phyloP scores from a whole-genome alignment of 139 green algal species.

The Tetraselmis striata region DNA sequence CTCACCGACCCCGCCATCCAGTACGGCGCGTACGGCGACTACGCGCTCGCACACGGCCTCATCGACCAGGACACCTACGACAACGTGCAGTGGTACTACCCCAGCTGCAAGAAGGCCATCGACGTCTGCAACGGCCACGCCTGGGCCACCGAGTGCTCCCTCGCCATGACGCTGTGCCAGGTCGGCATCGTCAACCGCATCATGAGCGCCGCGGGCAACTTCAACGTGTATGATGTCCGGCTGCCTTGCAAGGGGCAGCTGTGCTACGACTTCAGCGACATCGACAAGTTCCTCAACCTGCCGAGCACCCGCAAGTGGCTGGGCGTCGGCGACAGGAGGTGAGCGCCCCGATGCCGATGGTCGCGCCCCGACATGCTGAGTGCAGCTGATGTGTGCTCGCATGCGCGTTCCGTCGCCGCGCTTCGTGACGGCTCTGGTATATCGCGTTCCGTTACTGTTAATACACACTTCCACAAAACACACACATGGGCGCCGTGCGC shows the following conservation, averaged over 20 bases:
- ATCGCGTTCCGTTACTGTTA: background rate
- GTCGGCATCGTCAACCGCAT: slow-evolving; percentile 16
- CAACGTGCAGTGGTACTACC: slow-evolving; percentile 39
- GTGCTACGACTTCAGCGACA: slow-evolving; percentile 79
- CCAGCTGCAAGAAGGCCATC: slow-evolving; percentile 46
- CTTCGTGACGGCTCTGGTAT: background rate
- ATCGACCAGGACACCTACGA: slow-evolving; percentile 47
- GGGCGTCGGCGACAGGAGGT: slow-evolving; percentile 54
- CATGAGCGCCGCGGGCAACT: slow-evolving; percentile 30
- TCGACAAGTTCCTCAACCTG: slow-evolving; percentile 19
- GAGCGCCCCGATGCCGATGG: too few species aligned
- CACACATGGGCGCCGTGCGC: too few species aligned
- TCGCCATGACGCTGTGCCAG: slow-evolving; percentile 67
- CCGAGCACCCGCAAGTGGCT: slow-evolving; percentile 41
- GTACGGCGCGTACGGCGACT: slow-evolving; percentile 73
- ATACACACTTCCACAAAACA: too few species aligned
- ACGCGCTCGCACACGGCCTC: slow-evolving; percentile 54
- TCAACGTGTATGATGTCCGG: slow-evolving; percentile 69
- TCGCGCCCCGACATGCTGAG: too few species aligned
- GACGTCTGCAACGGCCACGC: slow-evolving; percentile 45
- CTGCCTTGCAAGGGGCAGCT: slow-evolving; percentile 37
- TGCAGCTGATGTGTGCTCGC: too few species aligned
- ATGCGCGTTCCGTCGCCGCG: too few species aligned
- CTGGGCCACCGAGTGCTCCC: slow-evolving; percentile 47
- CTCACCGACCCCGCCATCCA: slow-evolving; percentile 86